phyloP scores from a whole-genome alignment of 2,329 filamentous ascomycete genomes.

The Colletotrichum lupini region DNA sequence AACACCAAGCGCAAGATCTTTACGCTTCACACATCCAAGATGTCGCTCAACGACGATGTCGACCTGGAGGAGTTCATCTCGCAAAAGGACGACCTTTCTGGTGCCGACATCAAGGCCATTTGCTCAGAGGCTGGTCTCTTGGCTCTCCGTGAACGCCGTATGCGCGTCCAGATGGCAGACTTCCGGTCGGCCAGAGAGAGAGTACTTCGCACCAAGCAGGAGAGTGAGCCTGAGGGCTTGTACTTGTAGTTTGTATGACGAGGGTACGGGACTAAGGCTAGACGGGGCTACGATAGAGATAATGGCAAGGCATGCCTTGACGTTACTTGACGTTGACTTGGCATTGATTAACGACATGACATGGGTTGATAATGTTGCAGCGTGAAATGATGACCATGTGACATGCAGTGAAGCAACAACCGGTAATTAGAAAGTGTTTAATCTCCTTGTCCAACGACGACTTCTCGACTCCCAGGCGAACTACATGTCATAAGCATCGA shows the following conservation, averaged over 20 bases:
- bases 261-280: slow-evolving; percentile 7
- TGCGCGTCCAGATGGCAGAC: slow-evolving; percentile 99
- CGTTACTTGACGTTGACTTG: slow-evolving; percentile 6
- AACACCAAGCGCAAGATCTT: slow-evolving; percentile 99
- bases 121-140: slow-evolving; percentile 97
- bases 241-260: slow-evolving; percentile 78
- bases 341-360: slow-evolving; percentile 3
- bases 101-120: slow-evolving; percentile 98
- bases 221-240: slow-evolving; percentile 97
- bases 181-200: slow-evolving; percentile 93
- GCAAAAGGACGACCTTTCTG: slow-evolving; percentile 97
- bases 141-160: slow-evolving; percentile 92
- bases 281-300: slow-evolving; percentile 28
- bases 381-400: neutral
- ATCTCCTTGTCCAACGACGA: no score
- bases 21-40: slow-evolving; percentile 97
- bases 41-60: slow-evolving; percentile 96
- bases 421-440: no score
- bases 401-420: neutral
- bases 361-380: neutral
- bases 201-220: slow-evolving; percentile 97
- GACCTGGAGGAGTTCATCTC: slow-evolving; percentile 98
- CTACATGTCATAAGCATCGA: neutral
- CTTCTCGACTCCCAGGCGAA: neutral
- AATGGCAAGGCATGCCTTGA: slow-evolving; percentile 27